phyloP scores from a whole-genome alignment of 345 rosid genomes.

The Hibiscus tridactylites region DNA sequence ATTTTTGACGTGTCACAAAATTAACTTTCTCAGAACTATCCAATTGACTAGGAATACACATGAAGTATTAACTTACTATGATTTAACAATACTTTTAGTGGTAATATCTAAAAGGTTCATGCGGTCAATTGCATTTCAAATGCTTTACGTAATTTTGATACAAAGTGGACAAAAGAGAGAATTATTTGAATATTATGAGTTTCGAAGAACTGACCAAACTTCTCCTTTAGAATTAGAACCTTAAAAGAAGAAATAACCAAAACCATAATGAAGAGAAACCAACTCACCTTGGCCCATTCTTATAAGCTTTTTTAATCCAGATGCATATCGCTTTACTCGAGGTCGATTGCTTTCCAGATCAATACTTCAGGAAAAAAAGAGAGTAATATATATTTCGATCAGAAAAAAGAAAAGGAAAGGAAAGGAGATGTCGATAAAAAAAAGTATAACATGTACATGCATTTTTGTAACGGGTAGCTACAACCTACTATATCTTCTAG shows the following conservation, averaged over 20 bases:
- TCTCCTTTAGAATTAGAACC: not conserved
- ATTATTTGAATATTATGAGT: not conserved
- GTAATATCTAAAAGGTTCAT: conserved; percentile 1
- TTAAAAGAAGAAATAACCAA: not conserved
- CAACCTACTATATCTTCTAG: not conserved
- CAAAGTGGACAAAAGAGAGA: not conserved
- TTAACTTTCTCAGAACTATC: not conserved
- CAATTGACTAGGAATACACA: not conserved
- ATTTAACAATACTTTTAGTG: not conserved
- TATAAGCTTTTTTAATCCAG: conserved; percentile 68
- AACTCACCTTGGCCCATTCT: conserved; percentile 79
- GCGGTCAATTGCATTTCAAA: not conserved
- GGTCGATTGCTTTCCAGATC: conserved; percentile 83
- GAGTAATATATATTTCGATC: not conserved
- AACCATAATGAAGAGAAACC: not conserved
- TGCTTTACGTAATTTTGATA: not conserved
- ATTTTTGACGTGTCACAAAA: not conserved
- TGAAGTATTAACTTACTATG: not conserved
- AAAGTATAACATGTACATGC: not conserved
- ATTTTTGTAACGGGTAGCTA: not conserved
- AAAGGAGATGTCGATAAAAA: not conserved
- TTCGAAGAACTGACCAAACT: not conserved
- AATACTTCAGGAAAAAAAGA: conserved; percentile 39
- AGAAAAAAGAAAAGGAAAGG: not conserved
- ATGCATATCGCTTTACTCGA: conserved; percentile 81